Conservation (phyloP, 2,329 filamentous ascomycete genomes). For the Fusarium pseudograminearum region DNA sequence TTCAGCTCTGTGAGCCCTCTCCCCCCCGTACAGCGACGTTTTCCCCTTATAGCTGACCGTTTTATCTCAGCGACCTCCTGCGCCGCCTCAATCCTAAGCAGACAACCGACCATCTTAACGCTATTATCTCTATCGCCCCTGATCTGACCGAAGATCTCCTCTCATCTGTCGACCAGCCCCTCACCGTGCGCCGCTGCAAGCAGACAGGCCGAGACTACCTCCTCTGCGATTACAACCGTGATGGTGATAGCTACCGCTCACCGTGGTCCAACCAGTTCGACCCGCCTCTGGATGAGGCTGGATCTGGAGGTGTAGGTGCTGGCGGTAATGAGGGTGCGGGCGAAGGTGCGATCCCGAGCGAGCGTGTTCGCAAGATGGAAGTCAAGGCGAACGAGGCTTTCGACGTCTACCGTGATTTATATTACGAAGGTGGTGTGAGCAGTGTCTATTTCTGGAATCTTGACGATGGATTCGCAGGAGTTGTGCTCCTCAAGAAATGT, state of each 20-base stretch:
- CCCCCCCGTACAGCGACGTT: slow-evolving; percentile 5
- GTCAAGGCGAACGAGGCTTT: slow-evolving; percentile 94
- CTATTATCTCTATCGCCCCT: slow-evolving; percentile 88
- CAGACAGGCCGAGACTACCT: slow-evolving; percentile 95
- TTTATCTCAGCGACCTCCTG: slow-evolving; percentile 84
- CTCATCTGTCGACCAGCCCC: slow-evolving; percentile 95
- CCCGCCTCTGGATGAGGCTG: slow-evolving; percentile 79
- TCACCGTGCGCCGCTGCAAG: slow-evolving; percentile 85
- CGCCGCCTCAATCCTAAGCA: slow-evolving; percentile 96
- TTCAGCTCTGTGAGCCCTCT: slow-evolving; percentile 74
- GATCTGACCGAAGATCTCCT: slow-evolving; percentile 97
- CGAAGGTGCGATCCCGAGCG: slow-evolving; percentile 88
- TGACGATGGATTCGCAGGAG: slow-evolving; percentile 96
- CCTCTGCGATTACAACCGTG: slow-evolving; percentile 99
- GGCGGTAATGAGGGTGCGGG: slow-evolving; percentile 71
- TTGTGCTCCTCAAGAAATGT: slow-evolving; percentile 96
- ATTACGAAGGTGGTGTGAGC: slow-evolving; percentile 95
- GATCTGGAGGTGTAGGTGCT: slow-evolving; percentile 64
- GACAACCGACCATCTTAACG: slow-evolving; percentile 87
- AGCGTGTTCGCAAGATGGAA: slow-evolving; percentile 93
- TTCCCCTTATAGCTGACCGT: slow-evolving; percentile 26
- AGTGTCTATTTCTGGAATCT: slow-evolving; percentile 99
- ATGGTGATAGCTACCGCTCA: slow-evolving; percentile 96
- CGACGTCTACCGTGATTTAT: slow-evolving; percentile 95
- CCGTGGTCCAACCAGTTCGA: slow-evolving; percentile 99